These are phyloP conservation scores for Citropsis articulata DNA, from an alignment of 345 rosid genomes.

Conservation along the genomic window DNA sequence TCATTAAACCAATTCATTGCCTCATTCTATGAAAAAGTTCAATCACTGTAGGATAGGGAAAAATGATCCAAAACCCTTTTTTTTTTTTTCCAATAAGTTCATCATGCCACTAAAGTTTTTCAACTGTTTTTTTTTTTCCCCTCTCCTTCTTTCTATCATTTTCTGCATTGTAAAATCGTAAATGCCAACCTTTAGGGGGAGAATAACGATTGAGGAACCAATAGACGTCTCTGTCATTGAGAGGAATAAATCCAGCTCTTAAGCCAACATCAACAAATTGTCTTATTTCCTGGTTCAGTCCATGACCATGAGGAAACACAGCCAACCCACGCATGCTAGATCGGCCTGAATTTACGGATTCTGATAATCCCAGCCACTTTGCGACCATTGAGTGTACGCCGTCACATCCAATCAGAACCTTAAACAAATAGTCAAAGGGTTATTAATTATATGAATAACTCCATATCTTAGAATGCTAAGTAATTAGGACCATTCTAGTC, in stretches of 20 bases:
- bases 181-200: slow-evolving; percentile 18
- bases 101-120: background rate
- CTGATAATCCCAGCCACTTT: slow-evolving; percentile 30
- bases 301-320: slow-evolving; percentile 34
- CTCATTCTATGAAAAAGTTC: too few relatives aligned
- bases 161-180: too few relatives aligned
- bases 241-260: slow-evolving; percentile 27
- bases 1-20: too few relatives aligned
- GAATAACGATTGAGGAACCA: slow-evolving; percentile 21
- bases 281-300: background rate
- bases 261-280: slow-evolving; percentile 29
- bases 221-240: slow-evolving; percentile 31
- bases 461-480: background rate
- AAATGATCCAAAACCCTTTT: too few relatives aligned
- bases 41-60: background rate
- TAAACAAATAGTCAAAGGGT: background rate
- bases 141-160: too few relatives aligned
- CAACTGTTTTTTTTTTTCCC: too few relatives aligned
- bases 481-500: too few relatives aligned
- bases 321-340: slow-evolving; percentile 32
- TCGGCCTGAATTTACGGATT: slow-evolving; percentile 27
- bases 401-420: slow-evolving; percentile 48
- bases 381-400: slow-evolving; percentile 37
- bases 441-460: background rate
- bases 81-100: too few relatives aligned